Base-by-base conservation (phyloP, 2,329 filamentous ascomycete genomes). In the Stromatinia cepivora region DNA sequence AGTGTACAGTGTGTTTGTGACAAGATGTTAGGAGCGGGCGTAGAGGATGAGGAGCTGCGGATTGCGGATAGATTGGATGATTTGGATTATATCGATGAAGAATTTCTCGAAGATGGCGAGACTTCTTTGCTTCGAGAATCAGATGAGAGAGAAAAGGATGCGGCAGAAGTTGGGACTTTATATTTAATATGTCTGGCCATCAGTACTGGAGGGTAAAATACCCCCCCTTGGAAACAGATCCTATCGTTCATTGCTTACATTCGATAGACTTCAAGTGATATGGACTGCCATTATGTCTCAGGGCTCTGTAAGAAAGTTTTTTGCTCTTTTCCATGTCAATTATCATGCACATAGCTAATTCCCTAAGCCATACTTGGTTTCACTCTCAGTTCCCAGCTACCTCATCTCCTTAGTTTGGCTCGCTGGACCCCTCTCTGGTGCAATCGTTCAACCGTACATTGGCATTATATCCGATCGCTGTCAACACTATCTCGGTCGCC, bases 381-480 rank as follows among this genome's bases (percentile, higher is more conserved):
- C 83, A 28, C 81, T 86, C 34, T 84, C 84, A 42, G 78, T 86
- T 45, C 83, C 81, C 73, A 85, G 85, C 71, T 83, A 83, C 11
- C 77, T 85, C 66, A 79, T 84, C 31, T 81, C 84, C 20, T 78
- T 85, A 6, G 82, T 86, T 46, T 86, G 84, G 84, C 84, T 86
- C 31, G 84, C 84, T n/a, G 84, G 84, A 20, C 84, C 84, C 20
- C 78, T 86, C 2, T 85, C 83, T 28, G 84, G 84, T 46, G 81
- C 81, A 1, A 76, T 86, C 25, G 82, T 86, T 4, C 84, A 86
- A 72, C 84, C 84, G 6, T 85, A 84, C 69, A 81, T 86, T 46
- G 84, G 84, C 13, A 79, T 84, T 71, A 82, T 83, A 73, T 86
- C 84, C 68, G 84, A 86, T 77, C 79, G 81, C 34, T 81, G 80